These are phyloP conservation scores for Lachnellula hyalina DNA, from an alignment of 2,329 filamentous ascomycete genomes.

Conservation along the genomic window DNA sequence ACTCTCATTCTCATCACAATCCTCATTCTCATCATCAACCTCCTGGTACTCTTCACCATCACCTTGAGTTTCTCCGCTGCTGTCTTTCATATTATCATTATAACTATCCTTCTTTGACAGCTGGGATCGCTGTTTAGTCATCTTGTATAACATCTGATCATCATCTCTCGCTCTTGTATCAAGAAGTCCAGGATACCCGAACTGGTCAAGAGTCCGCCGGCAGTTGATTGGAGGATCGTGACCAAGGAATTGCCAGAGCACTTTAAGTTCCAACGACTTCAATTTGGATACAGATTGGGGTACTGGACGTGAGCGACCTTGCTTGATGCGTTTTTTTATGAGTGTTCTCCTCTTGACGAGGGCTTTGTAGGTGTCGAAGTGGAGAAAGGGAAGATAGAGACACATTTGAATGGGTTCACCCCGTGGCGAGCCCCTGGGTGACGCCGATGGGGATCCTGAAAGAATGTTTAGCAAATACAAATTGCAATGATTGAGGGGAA, in stretches of 20 bases:
- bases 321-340: constrained; percentile 5
- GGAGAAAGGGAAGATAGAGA: constrained; percentile 6
- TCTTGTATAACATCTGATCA: constrained; percentile 9
- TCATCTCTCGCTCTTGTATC: constrained; percentile 7
- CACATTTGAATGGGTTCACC: constrained; percentile 1
- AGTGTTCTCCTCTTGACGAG: constrained; percentile 3
- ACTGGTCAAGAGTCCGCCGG: constrained; percentile 11
- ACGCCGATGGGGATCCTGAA: background rate
- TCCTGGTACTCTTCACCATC: background rate
- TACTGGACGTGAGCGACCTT: constrained; percentile 8
- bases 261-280: constrained; percentile 7
- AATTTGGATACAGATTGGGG: constrained; percentile 5
- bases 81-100: background rate
- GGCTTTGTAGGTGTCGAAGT: constrained; percentile 8
- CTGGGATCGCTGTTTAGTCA: constrained; percentile 2
- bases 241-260: constrained; percentile 11
- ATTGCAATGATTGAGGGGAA: background rate
- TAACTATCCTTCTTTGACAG: background rate
- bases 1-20: background rate
- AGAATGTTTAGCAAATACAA: background rate
- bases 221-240: constrained; percentile 12
- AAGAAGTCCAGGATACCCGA: constrained; percentile 9
- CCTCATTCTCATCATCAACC: background rate
- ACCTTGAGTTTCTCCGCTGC: background rate
- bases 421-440: background rate